phyloP scores from a whole-genome alignment of 345 rosid genomes.

The Carallia pectinifolia region DNA sequence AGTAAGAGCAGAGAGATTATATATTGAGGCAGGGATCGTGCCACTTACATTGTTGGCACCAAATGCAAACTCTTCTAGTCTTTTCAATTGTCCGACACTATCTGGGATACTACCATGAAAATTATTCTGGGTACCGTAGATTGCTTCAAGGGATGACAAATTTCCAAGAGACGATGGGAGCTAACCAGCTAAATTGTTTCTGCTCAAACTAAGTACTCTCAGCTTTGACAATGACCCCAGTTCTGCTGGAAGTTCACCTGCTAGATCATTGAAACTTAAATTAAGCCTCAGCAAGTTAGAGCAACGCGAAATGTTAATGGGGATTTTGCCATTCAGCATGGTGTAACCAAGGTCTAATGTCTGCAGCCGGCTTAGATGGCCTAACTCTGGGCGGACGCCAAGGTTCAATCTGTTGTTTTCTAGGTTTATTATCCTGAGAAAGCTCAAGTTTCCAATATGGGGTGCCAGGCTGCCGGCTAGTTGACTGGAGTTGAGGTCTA shows the following conservation, averaged over 20 bases:
- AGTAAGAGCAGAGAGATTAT: constrained; percentile 5
- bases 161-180: constrained; percentile 4
- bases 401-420: not conserved
- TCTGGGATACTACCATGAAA: not conserved
- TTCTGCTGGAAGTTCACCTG: constrained; percentile 10
- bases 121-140: not conserved
- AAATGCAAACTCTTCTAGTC: not conserved
- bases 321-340: constrained; percentile 14
- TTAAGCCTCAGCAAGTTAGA: not conserved
- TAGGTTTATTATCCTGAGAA: constrained; percentile 7
- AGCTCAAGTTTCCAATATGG: constrained; percentile 14
- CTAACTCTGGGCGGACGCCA: constrained; percentile 11
- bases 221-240: constrained; percentile 7
- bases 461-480: constrained; percentile 16
- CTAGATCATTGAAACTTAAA: not conserved
- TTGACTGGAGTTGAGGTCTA: not conserved
- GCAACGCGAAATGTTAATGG: constrained; percentile 16
- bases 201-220: not conserved
- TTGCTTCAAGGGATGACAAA: not conserved
- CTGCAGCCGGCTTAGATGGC: constrained; percentile 6
- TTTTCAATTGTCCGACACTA: not conserved
- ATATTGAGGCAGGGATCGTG: constrained; percentile 1
- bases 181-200: not conserved
- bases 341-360: not conserved
- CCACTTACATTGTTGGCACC: not conserved